Conservation (phyloP, 176 grass and related monocot species). For the Oryza brachyantha region DNA sequence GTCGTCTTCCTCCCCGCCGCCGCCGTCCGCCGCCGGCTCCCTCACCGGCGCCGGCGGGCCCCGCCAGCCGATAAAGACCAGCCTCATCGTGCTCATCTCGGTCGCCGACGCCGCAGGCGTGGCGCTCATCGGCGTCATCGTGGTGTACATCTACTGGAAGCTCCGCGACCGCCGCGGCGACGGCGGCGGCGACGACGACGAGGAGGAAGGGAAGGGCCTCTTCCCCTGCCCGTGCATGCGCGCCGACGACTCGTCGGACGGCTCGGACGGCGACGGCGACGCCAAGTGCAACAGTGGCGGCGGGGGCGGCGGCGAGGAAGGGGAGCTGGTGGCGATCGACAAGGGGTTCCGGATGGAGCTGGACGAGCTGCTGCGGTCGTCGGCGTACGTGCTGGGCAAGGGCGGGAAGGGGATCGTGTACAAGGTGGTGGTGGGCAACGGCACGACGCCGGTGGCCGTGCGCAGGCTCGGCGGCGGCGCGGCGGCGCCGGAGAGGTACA, state of each 20-base stretch:
- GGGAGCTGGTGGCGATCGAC: constrained; percentile 78
- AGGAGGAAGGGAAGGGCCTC: constrained; percentile 8
- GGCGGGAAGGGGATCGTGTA: constrained; percentile 92
- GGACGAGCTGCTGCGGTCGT: constrained; percentile 84
- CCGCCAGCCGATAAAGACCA: constrained; percentile 39
- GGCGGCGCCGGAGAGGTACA: constrained; percentile 31
- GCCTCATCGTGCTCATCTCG: constrained; percentile 65
- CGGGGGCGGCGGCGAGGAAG: constrained; percentile 30
- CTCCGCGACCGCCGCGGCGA: constrained; percentile 37
- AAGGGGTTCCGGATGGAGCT: constrained; percentile 75
- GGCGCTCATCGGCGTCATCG: constrained; percentile 59
- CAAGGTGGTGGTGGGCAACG: constrained; percentile 90
- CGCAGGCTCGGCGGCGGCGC: constrained; percentile 56
- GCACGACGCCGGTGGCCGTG: constrained; percentile 65
- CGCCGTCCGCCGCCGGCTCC: background rate
- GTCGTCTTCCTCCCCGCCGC: background rate
- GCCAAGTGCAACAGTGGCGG: constrained; percentile 17
- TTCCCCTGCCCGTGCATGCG: constrained; percentile 34
- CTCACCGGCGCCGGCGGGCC: background rate
- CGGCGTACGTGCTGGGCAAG: constrained; percentile 89
- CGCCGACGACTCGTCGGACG: constrained; percentile 6
- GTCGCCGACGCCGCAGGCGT: constrained; percentile 66
- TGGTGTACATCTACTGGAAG: constrained; percentile 85
- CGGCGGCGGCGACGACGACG: constrained; percentile 7
- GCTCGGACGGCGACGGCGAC: background rate